A percentile compares a stretch with the other conserved stretches of the same genome.
Conservation (phyloP, 2,329 filamentous ascomycete species). For the Colletotrichum cuscutae region DNA sequence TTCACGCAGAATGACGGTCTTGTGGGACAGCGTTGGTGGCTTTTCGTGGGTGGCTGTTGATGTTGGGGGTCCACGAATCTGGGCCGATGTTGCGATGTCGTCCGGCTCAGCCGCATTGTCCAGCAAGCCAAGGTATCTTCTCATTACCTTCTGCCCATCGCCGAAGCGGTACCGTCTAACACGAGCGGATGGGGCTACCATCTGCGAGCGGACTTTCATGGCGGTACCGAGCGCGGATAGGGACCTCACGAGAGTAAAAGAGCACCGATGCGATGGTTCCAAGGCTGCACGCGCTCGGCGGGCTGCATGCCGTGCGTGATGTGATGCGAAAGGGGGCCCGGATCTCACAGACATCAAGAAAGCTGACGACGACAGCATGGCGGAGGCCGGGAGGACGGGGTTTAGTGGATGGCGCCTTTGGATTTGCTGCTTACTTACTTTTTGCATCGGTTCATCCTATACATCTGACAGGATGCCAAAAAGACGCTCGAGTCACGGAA, state of each 20-base stretch:
- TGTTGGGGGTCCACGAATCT: neutral
- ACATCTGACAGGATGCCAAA: neutral
- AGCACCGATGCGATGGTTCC: neutral
- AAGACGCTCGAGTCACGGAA: neutral
- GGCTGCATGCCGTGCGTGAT: neutral
- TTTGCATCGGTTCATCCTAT: neutral
- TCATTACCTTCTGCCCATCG: neutral
- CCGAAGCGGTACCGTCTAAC: neutral
- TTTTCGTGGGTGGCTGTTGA: neutral
- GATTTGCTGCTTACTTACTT: neutral
- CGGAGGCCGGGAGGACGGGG: neutral
- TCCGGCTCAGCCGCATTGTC: neutral
- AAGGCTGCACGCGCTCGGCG: neutral
- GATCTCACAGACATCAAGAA: neutral
- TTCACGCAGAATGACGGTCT: neutral
- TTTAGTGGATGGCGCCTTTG: neutral
- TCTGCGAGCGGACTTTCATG: neutral
- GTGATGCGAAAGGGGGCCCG: neutral
- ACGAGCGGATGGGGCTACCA: neutral
- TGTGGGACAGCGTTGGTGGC: neutral
- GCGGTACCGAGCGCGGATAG: neutral
- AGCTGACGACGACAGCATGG: conserved; percentile 1
- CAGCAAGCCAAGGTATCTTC: neutral
- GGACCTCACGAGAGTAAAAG: neutral
- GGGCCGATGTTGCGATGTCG: neutral